Evolutionary conservation across 2,329 filamentous ascomycete genomes (phyloP), one percentile per base, ranked within the genome.

Genomic region (Trichophyton rubrum): DNA sequence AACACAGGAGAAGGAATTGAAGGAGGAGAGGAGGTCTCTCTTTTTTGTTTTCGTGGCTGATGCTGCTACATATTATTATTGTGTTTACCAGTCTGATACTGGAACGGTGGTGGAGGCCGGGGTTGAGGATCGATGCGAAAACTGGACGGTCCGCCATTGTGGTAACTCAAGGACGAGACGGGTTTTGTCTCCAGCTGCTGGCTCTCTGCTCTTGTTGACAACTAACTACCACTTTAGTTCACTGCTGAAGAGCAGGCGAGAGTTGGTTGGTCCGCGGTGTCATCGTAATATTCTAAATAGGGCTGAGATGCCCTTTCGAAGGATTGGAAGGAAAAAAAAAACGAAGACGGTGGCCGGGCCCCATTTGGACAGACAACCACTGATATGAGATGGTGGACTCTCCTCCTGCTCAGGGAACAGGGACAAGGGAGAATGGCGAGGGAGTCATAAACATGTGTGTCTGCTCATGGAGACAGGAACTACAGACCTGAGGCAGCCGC

Each of bases 241-340:
- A 35, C 2, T 35, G 33, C 2, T 9, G 33, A 35, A 35, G 33
- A 11, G 11, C 27, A 27, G 27, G 27, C 27, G 5, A 27, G 27
- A 27, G 27, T 27, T 27, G 1, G 27, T 6, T 27, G 40, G 13
- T 43, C 5, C 40, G 40, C 5, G 40, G 40, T 43, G 15, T 6
- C 43, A 47, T 13, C n/a, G 43, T 20, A 47, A 33, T 53, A 53
- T 53, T 53, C 47, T 30, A 53, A 53, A 53, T 53, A 53, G 47
- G 47, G 47, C 47, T 53, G 47, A 53, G 27, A 53, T 53, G 47
- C 22, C 11, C 22, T 11, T 53, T 24, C 9, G 27, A 53, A 24
- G 47, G 22, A n/a, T n/a, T n/a, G n/a, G n/a, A n/a, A 53, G 11
- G 33, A 24, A 53, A 53, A 53, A 53, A 53, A 15, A 9, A 53